These are phyloP conservation scores for Acrocalymma vagum DNA, from an alignment of 2,329 filamentous ascomycete species.

Conservation along the genomic window DNA sequence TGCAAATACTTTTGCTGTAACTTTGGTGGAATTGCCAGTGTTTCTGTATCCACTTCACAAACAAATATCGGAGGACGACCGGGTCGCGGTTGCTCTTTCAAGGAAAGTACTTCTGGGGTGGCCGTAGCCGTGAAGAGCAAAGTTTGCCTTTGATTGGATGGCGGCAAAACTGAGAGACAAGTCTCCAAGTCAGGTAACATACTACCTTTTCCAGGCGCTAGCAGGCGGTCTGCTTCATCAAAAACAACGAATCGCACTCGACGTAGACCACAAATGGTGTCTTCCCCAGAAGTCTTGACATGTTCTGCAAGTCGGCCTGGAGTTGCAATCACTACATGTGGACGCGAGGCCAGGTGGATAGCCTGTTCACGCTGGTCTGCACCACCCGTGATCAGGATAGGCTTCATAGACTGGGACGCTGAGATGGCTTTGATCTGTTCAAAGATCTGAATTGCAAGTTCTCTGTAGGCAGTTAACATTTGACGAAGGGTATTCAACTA, in stretches of 20 bases:
- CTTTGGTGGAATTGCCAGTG: slow-evolving; percentile 79
- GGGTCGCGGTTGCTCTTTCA: slow-evolving; percentile 80
- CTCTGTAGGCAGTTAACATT: slow-evolving; percentile 55
- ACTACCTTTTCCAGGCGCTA: slow-evolving; percentile 77
- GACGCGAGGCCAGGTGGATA: slow-evolving; percentile 79
- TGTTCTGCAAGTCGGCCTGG: slow-evolving; percentile 91
- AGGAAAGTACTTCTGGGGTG: slow-evolving; percentile 86
- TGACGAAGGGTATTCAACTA: no score
- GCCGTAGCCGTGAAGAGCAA: slow-evolving; percentile 96
- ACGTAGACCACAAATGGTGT: slow-evolving; percentile 83
- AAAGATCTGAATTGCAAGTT: slow-evolving; percentile 93
- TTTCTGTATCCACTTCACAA: slow-evolving; percentile 81
- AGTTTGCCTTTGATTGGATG: slow-evolving; percentile 83
- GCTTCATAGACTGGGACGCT: slow-evolving; percentile 85
- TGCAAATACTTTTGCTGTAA: slow-evolving; percentile 87
- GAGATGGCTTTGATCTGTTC: slow-evolving; percentile 96
- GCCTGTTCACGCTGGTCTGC: slow-evolving; percentile 93
- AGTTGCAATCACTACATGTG: slow-evolving; percentile 93
- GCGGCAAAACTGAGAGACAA: slow-evolving; percentile 82
- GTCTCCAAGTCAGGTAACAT: slow-evolving; percentile 96
- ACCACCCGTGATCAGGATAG: slow-evolving; percentile 89
- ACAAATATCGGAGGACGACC: slow-evolving; percentile 83
- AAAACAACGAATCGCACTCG: slow-evolving; percentile 87
- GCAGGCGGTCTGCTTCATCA: slow-evolving; percentile 92
- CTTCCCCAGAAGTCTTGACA: slow-evolving; percentile 87